Percentiles rank a stretch among this genome's conserved stretches.
phyloP scores from a whole-genome alignment of 129 eudicot genomes.

The Mikania micrantha region DNA sequence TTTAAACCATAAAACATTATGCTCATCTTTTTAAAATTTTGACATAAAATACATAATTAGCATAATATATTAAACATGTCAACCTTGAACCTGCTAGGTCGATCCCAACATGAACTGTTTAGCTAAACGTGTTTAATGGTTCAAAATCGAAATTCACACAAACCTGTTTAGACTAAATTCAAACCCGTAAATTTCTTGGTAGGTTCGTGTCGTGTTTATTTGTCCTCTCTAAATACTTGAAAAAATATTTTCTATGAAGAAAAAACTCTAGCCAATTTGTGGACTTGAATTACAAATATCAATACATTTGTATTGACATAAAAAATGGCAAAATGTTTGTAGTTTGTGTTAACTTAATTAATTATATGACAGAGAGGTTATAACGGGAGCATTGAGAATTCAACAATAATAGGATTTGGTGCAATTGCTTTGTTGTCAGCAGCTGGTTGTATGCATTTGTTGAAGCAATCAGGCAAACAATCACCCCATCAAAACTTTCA shows the following conservation, averaged over 20 bases:
- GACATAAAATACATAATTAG: no score
- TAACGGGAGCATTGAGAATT: constrained; percentile 50
- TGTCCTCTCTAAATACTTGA: not conserved
- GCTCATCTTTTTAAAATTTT: no score
- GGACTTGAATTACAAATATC: not conserved
- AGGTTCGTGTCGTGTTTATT: not conserved
- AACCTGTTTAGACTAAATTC: no score
- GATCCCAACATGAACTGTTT: no score
- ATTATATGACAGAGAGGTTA: constrained; percentile 65
- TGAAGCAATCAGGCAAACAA: constrained; percentile 80
- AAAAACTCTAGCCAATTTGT: not conserved
- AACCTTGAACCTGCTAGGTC: no score
- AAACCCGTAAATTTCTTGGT: not conserved
- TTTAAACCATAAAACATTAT: no score
- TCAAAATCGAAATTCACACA: no score
- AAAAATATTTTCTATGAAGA: not conserved
- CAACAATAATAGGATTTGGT: constrained; percentile 66
- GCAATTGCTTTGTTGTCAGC: constrained; percentile 71
- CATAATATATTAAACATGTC: no score
- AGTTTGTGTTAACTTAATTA: not conserved
- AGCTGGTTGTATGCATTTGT: constrained; percentile 78
- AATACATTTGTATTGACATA: not conserved
- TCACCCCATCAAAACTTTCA: constrained; percentile 70
- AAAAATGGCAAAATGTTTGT: not conserved
- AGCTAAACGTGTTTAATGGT: no score